phyloP scores from a whole-genome alignment of 2,329 filamentous ascomycete species.

The Parastagonospora avenae region DNA sequence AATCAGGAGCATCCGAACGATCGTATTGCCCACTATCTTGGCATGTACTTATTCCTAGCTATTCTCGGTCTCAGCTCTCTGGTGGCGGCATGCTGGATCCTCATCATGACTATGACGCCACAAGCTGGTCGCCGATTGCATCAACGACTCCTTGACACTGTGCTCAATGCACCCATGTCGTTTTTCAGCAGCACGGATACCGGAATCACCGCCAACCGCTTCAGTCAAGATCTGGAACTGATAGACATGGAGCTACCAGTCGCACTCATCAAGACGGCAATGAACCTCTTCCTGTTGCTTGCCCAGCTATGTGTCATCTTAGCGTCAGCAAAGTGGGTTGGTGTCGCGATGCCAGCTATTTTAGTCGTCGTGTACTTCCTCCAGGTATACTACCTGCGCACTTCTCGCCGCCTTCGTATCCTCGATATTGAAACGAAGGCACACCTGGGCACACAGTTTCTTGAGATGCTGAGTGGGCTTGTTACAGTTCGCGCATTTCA shows the following conservation, averaged over 20 bases:
- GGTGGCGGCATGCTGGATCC: slow-evolving; percentile 37
- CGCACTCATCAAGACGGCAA: slow-evolving; percentile 15
- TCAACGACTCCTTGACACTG: slow-evolving; percentile 50
- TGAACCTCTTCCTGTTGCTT: slow-evolving; percentile 10
- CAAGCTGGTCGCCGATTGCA: slow-evolving; percentile 55
- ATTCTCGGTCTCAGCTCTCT: slow-evolving; percentile 9
- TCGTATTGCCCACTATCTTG: slow-evolving; percentile 31
- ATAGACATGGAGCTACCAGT: slow-evolving; percentile 48
- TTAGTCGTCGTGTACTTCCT: slow-evolving; percentile 44
- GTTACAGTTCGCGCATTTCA: slow-evolving; percentile 56
- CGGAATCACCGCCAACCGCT: slow-evolving; percentile 48
- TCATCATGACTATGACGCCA: slow-evolving; percentile 59
- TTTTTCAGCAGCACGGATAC: slow-evolving; percentile 49
- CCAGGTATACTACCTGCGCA: slow-evolving; percentile 51
- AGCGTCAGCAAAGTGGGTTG: slow-evolving; percentile 15
- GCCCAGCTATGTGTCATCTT: slow-evolving; percentile 18
- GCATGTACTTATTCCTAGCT: slow-evolving; percentile 20
- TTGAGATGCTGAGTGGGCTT: slow-evolving; percentile 54
- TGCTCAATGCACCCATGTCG: slow-evolving; percentile 40
- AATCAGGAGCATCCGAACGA: slow-evolving; percentile 44
- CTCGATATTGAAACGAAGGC: slow-evolving; percentile 58
- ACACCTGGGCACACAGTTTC: slow-evolving; percentile 55
- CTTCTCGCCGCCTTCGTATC: slow-evolving; percentile 52
- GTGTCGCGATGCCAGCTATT: slow-evolving; percentile 14
- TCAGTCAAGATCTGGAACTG: slow-evolving; percentile 51